Evolutionary conservation across 176 grass and related monocot species (phyloP), one percentile per base, ranked within the genome.

Genomic region (Rhynchospora breviuscula): DNA sequence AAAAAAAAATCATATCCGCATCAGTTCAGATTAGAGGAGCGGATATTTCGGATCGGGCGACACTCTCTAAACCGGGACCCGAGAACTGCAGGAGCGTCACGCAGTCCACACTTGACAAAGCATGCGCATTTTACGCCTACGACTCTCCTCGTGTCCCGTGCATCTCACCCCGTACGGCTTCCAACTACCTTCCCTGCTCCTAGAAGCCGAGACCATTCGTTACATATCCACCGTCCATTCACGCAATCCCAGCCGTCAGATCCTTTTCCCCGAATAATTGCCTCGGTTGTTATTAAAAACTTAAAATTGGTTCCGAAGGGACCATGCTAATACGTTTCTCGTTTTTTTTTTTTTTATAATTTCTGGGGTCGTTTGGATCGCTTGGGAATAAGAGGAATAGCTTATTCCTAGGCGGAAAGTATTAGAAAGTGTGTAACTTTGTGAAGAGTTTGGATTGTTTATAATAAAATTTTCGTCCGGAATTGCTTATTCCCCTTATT

Each of bases 161-260:
- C 29, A 62, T n/a, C 78, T 18, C 10, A 64, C 15, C 22, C 80
- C 80, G 59, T 82, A 82, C 80, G 45, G 62, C 10, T 52, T 67
- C 80, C 80, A 82, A 82, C 80, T 35, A 82, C 29, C 63, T 56
- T 70, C 59, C 31, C 1, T 44, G 17, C 59, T 80, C 53, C 25
- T 23, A 29, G 18, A 23, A 33, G 5, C 66, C 62, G 13, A 8
- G 3, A 13, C 18, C 10, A 58, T 54, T 64, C 35, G 29, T 17
- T 63, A 0, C 79, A 45, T 18, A 62, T 47, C 17, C n/a, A 6
- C 11, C 44, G 5, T 63, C 40, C 6, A 64, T 35, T 2, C 9
- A 14, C n/a, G 6, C 44, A 48, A 81, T 81, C 58, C n/a, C 2
- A 17, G 46, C 59, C 79, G 59, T 81, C 22, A 23, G 17, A 72